phyloP scores from a whole-genome alignment of 768 basidiomycete genomes.

The Tubosaeta sp. region DNA sequence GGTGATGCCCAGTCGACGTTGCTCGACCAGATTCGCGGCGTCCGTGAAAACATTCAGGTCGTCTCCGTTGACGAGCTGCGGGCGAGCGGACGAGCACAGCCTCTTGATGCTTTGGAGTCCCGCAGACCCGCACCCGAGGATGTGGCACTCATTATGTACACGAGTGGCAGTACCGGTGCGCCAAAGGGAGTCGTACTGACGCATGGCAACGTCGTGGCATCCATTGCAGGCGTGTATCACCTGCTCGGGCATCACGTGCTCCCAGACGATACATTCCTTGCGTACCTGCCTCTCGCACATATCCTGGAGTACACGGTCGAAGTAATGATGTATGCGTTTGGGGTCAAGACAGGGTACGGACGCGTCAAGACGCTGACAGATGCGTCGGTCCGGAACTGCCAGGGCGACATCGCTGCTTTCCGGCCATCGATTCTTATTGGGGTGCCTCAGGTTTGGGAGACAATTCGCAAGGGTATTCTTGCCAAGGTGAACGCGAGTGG shows the following conservation, averaged over 20 bases:
- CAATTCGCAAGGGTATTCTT: constrained; percentile 91
- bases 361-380: constrained; percentile 96
- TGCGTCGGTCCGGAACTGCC: constrained; percentile 80
- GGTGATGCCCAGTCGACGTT: constrained; percentile 53
- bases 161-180: constrained; percentile 84
- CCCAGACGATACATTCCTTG: constrained; percentile 51
- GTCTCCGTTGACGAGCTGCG: constrained; percentile 69
- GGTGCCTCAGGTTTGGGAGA: constrained; percentile 97
- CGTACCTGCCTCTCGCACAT: constrained; percentile 91
- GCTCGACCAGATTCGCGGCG: constrained; percentile 54
- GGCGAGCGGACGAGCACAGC: constrained; percentile 53
- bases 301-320: constrained; percentile 96
- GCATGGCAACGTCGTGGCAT: constrained; percentile 81
- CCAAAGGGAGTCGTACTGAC: constrained; percentile 94
- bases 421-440: constrained; percentile 88
- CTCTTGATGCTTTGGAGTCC: constrained; percentile 46
- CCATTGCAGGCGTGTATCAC: constrained; percentile 74
- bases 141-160: constrained; percentile 75
- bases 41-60: constrained; percentile 57
- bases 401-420: constrained; percentile 84
- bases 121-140: constrained; percentile 50
- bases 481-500: constrained; percentile 72
- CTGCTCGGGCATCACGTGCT: constrained; percentile 57
- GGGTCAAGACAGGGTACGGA: constrained; percentile 84
- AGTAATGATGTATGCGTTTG: constrained; percentile 59